Conservation (phyloP, 257 asterid genomes). For the Agastache rugosa region DNA sequence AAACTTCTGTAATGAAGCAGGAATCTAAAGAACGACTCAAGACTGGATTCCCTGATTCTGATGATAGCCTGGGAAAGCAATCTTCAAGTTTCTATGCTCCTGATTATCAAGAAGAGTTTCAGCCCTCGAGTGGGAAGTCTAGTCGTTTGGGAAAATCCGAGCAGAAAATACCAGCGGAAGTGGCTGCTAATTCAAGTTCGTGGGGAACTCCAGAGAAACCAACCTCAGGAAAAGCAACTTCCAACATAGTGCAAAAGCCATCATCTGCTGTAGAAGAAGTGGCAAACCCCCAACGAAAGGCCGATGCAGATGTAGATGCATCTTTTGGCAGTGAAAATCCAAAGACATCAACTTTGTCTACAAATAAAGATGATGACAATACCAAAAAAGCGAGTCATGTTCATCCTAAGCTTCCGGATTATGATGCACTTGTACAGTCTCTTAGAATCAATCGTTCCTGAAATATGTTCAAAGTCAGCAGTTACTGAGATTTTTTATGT, state of each 20-base stretch:
- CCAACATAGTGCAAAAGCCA: slow-evolving; percentile 38
- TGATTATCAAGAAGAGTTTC: slow-evolving; percentile 39
- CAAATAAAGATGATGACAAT: slow-evolving; percentile 48
- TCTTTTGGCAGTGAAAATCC: slow-evolving; percentile 37
- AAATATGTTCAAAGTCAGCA: slow-evolving; percentile 25
- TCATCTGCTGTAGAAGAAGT: slow-evolving; percentile 44
- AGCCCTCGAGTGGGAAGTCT: slow-evolving; percentile 36
- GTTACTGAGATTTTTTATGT: neutral
- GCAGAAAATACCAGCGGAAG: slow-evolving; percentile 43
- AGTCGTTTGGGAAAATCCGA: slow-evolving; percentile 38
- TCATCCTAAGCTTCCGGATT: slow-evolving; percentile 94
- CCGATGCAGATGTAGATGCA: slow-evolving; percentile 31
- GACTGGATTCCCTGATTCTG: slow-evolving; percentile 30
- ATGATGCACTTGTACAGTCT: slow-evolving; percentile 61
- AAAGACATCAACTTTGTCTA: slow-evolving; percentile 32
- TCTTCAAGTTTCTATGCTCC: slow-evolving; percentile 32
- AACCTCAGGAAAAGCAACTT: slow-evolving; percentile 43
- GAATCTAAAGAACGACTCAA: slow-evolving; percentile 28
- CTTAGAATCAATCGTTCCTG: slow-evolving; percentile 53
- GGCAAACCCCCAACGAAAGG: slow-evolving; percentile 36
- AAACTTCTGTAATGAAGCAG: slow-evolving; percentile 33
- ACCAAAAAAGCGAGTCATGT: slow-evolving; percentile 75
- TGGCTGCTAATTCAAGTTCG: slow-evolving; percentile 32
- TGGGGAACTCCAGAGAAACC: slow-evolving; percentile 41
- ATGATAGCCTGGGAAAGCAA: slow-evolving; percentile 35